Conservation (phyloP, 2,329 filamentous ascomycete species). For the Aureobasidium sp. region DNA sequence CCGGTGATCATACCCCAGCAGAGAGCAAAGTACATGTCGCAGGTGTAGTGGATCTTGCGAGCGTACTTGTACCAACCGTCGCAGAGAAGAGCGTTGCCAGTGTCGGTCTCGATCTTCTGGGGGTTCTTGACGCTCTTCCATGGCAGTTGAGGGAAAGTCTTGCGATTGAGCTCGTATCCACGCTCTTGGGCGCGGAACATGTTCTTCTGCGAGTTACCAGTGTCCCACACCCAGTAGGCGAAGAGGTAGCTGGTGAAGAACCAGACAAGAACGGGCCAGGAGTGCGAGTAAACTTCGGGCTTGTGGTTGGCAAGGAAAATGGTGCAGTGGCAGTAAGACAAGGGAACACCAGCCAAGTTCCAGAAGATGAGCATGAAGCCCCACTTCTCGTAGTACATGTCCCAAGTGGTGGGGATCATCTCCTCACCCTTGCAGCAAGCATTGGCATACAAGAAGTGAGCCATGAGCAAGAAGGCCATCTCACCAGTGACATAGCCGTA, state of each 20-base stretch:
- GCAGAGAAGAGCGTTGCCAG: conserved; percentile 67
- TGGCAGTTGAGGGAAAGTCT: conserved; percentile 82
- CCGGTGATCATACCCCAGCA: conserved; percentile 76
- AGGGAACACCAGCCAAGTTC: conserved; percentile 85
- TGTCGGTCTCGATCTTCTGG: conserved; percentile 62
- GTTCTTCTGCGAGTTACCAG: conserved; percentile 89
- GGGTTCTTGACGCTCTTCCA: conserved; percentile 80
- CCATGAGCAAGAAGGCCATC: conserved; percentile 74
- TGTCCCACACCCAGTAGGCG: conserved; percentile 28
- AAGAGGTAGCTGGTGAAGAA: conserved; percentile 12
- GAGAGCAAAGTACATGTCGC: conserved; percentile 68
- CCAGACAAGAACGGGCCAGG: conserved; percentile 41
- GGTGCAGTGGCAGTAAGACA: conserved; percentile 90
- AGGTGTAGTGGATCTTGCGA: conserved; percentile 58
- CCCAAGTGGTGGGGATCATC: conserved; percentile 82
- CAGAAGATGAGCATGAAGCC: conserved; percentile 98
- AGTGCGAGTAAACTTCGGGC: conserved; percentile 69
- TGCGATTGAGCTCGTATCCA: conserved; percentile 60
- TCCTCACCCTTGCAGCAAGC: conserved; percentile 90
- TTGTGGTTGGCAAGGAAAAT: conserved; percentile 81
- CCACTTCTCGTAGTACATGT: conserved; percentile 97
- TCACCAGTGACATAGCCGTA: conserved; percentile 85
- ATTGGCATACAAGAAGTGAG: conserved; percentile 86
- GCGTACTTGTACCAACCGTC: conserved; percentile 69
- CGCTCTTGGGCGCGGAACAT: conserved; percentile 75